Conservation (phyloP, 768 basidiomycete genomes). For the Boletus vinaceobasis region DNA sequence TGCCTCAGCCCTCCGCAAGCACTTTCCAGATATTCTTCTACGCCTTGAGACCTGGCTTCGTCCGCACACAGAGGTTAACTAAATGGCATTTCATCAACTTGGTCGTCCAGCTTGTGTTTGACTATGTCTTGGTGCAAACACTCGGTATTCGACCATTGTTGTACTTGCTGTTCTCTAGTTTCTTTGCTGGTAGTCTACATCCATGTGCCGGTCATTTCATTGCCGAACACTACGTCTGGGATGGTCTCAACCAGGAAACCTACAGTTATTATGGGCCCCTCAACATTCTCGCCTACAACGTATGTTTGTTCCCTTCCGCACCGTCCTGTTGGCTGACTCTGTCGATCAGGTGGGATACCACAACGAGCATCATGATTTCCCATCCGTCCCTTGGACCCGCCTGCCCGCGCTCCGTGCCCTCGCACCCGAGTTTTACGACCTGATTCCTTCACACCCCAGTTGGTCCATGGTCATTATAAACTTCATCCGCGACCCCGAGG, state of each 20-base stretch:
- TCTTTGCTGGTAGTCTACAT: constrained; percentile 95
- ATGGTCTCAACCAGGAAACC: constrained; percentile 89
- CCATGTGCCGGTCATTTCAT: constrained; percentile 98
- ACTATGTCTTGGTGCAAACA: constrained; percentile 58
- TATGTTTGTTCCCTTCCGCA: constrained; percentile 35
- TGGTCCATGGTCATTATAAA: constrained; percentile 96
- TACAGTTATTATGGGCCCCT: constrained; percentile 95
- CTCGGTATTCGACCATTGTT: constrained; percentile 52
- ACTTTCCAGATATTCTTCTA: constrained; percentile 99
- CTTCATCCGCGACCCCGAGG: constrained; percentile 88
- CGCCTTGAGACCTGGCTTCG: constrained; percentile 91
- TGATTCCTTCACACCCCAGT: constrained; percentile 78
- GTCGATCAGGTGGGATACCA: constrained; percentile 85
- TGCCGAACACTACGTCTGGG: constrained; percentile 95
- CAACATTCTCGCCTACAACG: constrained; percentile 92
- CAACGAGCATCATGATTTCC: constrained; percentile 99
- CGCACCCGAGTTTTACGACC: constrained; percentile 91
- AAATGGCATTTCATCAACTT: constrained; percentile 86
- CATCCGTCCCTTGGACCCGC: constrained; percentile 92
- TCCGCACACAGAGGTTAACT: constrained; percentile 77
- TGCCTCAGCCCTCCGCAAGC: constrained; percentile 38
- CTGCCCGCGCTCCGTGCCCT: constrained; percentile 77
- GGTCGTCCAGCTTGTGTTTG: constrained; percentile 61
- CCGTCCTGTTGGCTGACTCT: neutral
- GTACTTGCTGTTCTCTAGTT: constrained; percentile 85